Conservation (phyloP, 345 rosid species). For the Sisymbrium altissimum region DNA sequence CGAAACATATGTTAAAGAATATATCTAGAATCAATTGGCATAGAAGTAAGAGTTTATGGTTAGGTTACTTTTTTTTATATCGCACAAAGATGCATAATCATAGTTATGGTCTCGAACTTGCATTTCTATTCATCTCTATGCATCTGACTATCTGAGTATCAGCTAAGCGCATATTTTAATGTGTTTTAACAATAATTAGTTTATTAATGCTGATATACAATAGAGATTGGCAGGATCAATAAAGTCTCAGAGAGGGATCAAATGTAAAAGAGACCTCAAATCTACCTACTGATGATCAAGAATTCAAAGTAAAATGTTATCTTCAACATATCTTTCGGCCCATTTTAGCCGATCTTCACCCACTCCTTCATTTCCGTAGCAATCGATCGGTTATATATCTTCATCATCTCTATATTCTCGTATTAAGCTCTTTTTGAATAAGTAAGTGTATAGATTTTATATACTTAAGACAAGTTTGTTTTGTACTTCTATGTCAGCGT, state of each 20-base stretch:
- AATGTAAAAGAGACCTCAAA: conserved; percentile 20
- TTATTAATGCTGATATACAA: background rate
- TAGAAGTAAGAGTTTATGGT: background rate
- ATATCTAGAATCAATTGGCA: background rate
- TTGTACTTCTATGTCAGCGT: conserved; percentile 12
- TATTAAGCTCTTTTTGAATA: conserved; percentile 14
- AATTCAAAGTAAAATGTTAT: conserved; percentile 14
- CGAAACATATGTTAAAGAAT: background rate
- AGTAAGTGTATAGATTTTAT: conserved; percentile 17
- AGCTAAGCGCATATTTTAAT: background rate
- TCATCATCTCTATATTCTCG: background rate
- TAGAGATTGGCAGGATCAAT: conserved; percentile 19
- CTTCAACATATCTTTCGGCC: conserved; percentile 28
- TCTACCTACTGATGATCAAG: conserved; percentile 26
- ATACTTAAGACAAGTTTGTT: conserved; percentile 14
- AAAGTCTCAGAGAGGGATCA: conserved; percentile 12
- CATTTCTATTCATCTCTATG: background rate
- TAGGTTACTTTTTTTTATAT: background rate
- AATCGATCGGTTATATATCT: conserved; percentile 8
- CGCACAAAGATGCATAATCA: background rate
- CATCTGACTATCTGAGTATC: background rate
- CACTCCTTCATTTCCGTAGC: conserved; percentile 5
- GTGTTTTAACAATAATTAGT: background rate
- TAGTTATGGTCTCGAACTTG: background rate
- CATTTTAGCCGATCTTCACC: conserved; percentile 21